Conservation (phyloP, 371 early-diverging fungal genomes). For the Mucor circinelloides region DNA sequence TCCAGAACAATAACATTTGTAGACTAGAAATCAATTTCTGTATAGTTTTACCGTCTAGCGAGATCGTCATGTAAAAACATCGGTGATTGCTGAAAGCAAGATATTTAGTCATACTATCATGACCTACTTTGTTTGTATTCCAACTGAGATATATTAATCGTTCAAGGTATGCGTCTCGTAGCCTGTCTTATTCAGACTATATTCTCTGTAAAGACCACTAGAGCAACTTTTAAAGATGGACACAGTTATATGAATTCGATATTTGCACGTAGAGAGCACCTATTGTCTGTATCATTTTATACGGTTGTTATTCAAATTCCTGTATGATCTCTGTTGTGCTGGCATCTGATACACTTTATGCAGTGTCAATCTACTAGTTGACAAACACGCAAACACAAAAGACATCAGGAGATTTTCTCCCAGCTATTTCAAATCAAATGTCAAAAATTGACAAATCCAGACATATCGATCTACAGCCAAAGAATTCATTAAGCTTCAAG, state of each 20-base stretch:
- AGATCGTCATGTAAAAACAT: not conserved
- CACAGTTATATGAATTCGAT: not conserved
- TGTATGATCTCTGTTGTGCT: not conserved
- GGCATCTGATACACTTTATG: not conserved
- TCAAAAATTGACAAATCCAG: not conserved
- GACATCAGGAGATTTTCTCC: not conserved
- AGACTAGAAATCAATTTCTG: not conserved
- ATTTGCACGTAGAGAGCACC: not conserved
- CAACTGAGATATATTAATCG: not conserved
- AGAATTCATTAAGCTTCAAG: not conserved
- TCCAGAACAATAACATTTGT: not conserved
- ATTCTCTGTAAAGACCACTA: not conserved
- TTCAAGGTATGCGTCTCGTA: not conserved
- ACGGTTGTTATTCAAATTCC: slow-evolving; percentile 1
- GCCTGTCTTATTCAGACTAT: not conserved
- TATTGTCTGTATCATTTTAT: not conserved
- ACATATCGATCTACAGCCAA: not conserved
- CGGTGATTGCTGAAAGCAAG: not conserved
- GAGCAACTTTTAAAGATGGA: not conserved
- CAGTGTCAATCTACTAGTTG: not conserved
- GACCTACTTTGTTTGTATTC: not conserved
- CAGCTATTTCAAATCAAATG: not conserved
- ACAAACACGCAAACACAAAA: not conserved
- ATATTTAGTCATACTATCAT: not conserved
- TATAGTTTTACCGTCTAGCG: not conserved